These are phyloP conservation scores for Pseudogymnoascus sp. DNA, from an alignment of 2,329 filamentous ascomycete species.

Conservation along the genomic window DNA sequence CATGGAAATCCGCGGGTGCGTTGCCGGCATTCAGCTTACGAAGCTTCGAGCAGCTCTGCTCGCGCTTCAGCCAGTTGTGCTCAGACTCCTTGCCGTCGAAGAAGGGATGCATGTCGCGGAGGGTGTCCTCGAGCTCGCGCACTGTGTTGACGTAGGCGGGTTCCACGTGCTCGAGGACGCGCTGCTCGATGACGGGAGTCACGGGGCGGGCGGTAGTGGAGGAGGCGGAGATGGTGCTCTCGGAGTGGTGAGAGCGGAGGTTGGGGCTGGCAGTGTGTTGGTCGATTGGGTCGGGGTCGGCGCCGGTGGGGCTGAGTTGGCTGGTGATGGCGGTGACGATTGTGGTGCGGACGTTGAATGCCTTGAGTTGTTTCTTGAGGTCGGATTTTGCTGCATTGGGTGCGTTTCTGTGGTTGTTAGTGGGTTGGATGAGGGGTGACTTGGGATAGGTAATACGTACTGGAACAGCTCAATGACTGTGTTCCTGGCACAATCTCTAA, in stretches of 20 bases:
- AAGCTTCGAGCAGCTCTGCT: slow-evolving; percentile 69
- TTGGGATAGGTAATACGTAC: slow-evolving; percentile 35
- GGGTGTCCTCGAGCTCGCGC: slow-evolving; percentile 79
- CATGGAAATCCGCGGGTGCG: slow-evolving; percentile 65
- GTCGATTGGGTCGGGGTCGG: slow-evolving; percentile 17
- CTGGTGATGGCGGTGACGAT: slow-evolving; percentile 76
- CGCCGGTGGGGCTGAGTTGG: slow-evolving; percentile 50
- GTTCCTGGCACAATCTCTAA: slow-evolving; percentile 74
- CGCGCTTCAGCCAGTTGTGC: slow-evolving; percentile 81
- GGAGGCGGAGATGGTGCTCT: neutral
- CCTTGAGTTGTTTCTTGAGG: slow-evolving; percentile 75
- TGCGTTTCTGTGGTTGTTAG: slow-evolving; percentile 47
- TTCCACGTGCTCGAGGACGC: slow-evolving; percentile 57
- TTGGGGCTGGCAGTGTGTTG: neutral
- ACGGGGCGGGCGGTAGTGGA: slow-evolving; percentile 34
- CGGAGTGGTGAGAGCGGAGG: neutral
- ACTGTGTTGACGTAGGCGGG: slow-evolving; percentile 76
- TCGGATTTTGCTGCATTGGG: slow-evolving; percentile 80
- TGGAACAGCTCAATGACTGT: slow-evolving; percentile 81
- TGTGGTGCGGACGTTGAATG: slow-evolving; percentile 75
- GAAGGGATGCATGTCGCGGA: slow-evolving; percentile 68
- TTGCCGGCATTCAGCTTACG: slow-evolving; percentile 77
- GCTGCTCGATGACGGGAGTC: slow-evolving; percentile 56
- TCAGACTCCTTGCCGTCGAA: slow-evolving; percentile 83
- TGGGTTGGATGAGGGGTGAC: neutral